A percentile compares a stretch with the other conserved stretches of the same genome.
These are phyloP conservation scores for Didymella lethalis DNA, from an alignment of 2,329 filamentous ascomycete genomes.

Conservation along the genomic window DNA sequence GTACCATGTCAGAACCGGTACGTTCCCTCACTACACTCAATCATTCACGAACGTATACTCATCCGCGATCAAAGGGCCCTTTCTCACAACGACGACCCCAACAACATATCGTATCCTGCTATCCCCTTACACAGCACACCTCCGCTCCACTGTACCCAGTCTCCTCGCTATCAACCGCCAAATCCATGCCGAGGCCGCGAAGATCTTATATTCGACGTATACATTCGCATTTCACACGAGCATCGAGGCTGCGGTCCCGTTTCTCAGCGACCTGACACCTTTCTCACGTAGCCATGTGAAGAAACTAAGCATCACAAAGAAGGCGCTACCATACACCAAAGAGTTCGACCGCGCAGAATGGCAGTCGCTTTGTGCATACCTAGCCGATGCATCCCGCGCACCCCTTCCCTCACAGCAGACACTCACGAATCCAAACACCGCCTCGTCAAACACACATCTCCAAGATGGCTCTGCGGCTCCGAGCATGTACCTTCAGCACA, in stretches of 20 bases:
- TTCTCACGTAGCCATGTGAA: slow-evolving; percentile 58
- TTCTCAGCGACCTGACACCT: slow-evolving; percentile 65
- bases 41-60: slow-evolving; percentile 15
- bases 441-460: background rate
- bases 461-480: background rate
- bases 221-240: slow-evolving; percentile 67
- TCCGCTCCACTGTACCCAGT: slow-evolving; percentile 51
- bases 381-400: slow-evolving; percentile 36
- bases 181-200: slow-evolving; percentile 64
- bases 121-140: slow-evolving; percentile 55
- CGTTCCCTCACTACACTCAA: slow-evolving; percentile 18
- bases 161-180: slow-evolving; percentile 42
- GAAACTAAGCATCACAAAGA: slow-evolving; percentile 64
- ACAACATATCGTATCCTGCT: slow-evolving; percentile 65
- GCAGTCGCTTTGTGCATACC: slow-evolving; percentile 58
- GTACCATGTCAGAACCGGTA: slow-evolving; percentile 50
- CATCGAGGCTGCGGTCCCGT: slow-evolving; percentile 68
- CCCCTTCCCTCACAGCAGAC: background rate
- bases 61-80: slow-evolving; percentile 47
- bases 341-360: slow-evolving; percentile 66
- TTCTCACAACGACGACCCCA: slow-evolving; percentile 54
- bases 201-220: slow-evolving; percentile 64
- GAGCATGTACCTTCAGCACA: slow-evolving; percentile 26
- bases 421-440: background rate
- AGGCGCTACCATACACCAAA: slow-evolving; percentile 61